phyloP scores from a whole-genome alignment of 2,329 filamentous ascomycete species.

The Mycosphaerelloides madeirae region DNA sequence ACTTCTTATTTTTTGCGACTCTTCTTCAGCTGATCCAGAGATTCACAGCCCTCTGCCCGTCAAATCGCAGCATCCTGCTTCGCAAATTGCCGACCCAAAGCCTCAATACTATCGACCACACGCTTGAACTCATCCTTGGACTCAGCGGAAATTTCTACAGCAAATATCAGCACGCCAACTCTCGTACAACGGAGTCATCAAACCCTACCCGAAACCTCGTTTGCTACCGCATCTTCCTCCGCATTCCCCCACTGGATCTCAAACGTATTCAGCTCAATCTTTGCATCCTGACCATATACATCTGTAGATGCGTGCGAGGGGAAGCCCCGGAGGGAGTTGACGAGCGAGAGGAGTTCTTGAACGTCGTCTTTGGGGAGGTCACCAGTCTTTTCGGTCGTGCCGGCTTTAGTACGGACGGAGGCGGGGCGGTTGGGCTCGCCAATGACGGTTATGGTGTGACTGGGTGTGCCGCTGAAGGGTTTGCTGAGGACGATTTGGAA shows the following conservation, averaged over 20 bases:
- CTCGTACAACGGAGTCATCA: too few relatives aligned
- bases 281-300: conserved; percentile 37
- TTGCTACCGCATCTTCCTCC: conserved; percentile 35
- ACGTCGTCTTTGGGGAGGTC: conserved; percentile 39
- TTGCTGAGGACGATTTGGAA: conserved; percentile 31
- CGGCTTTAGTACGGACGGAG: conserved; percentile 30
- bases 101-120: conserved; percentile 40
- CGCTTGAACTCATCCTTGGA: conserved; percentile 42
- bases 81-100: conserved; percentile 38
- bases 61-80: conserved; percentile 35
- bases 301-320: conserved; percentile 37
- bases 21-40: too few relatives aligned
- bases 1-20: too few relatives aligned
- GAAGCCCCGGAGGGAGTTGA: conserved; percentile 38
- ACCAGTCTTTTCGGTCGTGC: conserved; percentile 37
- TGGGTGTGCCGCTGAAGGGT: conserved; percentile 34
- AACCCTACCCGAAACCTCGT: conserved; percentile 15
- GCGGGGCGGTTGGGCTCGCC: conserved; percentile 40
- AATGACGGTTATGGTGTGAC: conserved; percentile 37
- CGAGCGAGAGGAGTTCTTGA: conserved; percentile 37
- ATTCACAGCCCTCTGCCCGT: neutral
- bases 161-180: too few relatives aligned
- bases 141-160: conserved; percentile 34
- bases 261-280: conserved; percentile 39
- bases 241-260: conserved; percentile 41